Conservation (phyloP, 306 rosid genomes). For the Castanea sativa region DNA sequence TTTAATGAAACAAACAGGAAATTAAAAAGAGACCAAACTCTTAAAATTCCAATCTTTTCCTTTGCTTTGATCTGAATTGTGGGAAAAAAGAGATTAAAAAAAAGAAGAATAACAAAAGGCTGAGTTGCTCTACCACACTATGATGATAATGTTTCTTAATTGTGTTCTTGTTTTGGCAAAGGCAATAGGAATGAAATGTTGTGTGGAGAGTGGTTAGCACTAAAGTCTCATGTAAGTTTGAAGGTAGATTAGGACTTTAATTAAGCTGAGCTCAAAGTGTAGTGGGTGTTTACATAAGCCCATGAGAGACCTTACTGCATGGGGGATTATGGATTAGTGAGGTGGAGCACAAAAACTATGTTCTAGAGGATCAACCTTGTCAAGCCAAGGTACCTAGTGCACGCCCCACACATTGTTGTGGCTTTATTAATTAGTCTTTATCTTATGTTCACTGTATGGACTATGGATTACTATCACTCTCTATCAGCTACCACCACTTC, state of each 20-base stretch:
- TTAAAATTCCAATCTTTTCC: not conserved
- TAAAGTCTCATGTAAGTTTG: not conserved
- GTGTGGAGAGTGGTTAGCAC: conserved; percentile 10
- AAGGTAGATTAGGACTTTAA: not conserved
- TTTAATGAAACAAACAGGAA: not conserved
- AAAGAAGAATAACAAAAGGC: not conserved
- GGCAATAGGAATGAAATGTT: conserved; percentile 26
- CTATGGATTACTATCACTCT: conserved; percentile 20
- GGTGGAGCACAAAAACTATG: conserved; percentile 57
- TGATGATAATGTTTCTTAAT: conserved; percentile 20
- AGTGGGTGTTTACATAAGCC: conserved; percentile 24
- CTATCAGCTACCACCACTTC: conserved; percentile 29
- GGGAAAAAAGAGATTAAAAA: not conserved
- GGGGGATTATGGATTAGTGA: conserved; percentile 45
- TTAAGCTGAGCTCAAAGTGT: not conserved
- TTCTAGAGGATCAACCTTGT: conserved; percentile 32
- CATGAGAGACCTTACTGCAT: not conserved
- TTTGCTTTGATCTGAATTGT: not conserved
- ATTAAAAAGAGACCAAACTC: not conserved
- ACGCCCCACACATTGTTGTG: conserved; percentile 22
- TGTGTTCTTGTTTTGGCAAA: conserved; percentile 22
- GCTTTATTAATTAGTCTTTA: conserved; percentile 16
- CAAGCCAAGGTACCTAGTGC: conserved; percentile 34
- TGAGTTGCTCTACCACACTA: not conserved
- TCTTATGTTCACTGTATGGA: not conserved